Conservation (phyloP, 2,329 filamentous ascomycete species). For the Penicillium sp. region DNA sequence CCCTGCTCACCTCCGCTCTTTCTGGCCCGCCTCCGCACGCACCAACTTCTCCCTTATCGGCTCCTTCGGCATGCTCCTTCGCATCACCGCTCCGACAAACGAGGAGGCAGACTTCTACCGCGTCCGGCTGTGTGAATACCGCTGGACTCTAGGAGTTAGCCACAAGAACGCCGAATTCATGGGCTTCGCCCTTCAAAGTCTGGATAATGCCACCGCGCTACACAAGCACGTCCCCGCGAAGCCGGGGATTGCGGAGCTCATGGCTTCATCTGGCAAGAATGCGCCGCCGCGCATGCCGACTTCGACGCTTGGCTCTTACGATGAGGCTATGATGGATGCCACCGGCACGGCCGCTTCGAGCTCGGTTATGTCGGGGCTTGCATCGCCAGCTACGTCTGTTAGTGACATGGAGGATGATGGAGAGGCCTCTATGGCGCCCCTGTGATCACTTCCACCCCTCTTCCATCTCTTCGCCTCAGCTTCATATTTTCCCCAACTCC, state of each 20-base stretch:
- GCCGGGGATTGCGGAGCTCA: conserved; percentile 56
- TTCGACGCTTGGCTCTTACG: conserved; percentile 19
- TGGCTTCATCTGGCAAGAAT: conserved; percentile 34
- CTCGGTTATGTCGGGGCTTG: conserved; percentile 40
- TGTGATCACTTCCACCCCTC: conserved; percentile 1
- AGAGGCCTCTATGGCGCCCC: conserved; percentile 23
- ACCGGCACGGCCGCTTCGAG: conserved; percentile 29
- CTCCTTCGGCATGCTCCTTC: conserved; percentile 86
- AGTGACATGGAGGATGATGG: conserved; percentile 35
- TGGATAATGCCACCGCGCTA: conserved; percentile 69
- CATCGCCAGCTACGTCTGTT: conserved; percentile 39
- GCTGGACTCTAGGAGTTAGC: conserved; percentile 89
- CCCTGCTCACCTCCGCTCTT: conserved; percentile 79
- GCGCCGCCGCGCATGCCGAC: conserved; percentile 19
- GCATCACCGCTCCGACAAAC: conserved; percentile 80
- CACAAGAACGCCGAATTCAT: conserved; percentile 63
- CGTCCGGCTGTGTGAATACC: conserved; percentile 79
- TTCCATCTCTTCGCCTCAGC: conserved; percentile 1
- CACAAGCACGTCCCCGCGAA: conserved; percentile 71
- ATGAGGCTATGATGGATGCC: conserved; percentile 31
- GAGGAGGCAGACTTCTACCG: conserved; percentile 95
- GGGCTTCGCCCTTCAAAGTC: conserved; percentile 71
- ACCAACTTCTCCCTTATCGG: conserved; percentile 90
- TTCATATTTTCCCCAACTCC: neutral
- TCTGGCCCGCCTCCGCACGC: conserved; percentile 64